Percentiles rank a stretch among this genome's conserved stretches.
phyloP scores from a whole-genome alignment of 345 rosid genomes.

The Sapria himalayana region DNA sequence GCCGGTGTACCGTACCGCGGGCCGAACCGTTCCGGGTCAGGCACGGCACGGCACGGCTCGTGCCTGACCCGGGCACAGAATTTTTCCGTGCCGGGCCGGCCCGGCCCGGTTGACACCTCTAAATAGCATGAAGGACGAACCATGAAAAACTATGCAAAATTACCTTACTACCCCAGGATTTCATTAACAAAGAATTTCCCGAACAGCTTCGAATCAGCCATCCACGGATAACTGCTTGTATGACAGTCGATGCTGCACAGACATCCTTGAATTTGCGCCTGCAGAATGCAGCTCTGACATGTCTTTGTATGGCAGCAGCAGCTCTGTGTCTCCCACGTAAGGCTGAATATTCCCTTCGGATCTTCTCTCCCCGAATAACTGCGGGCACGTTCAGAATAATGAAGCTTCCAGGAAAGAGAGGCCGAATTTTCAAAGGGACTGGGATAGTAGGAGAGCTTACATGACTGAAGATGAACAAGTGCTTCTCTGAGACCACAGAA shows the following conservation, averaged over 20 bases:
- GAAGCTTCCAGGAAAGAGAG: conserved; percentile 7
- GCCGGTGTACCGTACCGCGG: no score
- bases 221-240: conserved; percentile 87
- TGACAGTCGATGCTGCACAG: conserved; percentile 29
- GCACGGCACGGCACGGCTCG: no score
- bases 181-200: conserved; percentile 43
- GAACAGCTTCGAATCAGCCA: conserved; percentile 92
- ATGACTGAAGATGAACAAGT: conserved; percentile 55
- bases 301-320: conserved; percentile 61
- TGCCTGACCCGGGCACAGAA: no score
- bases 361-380: conserved; percentile 67
- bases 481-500: conserved; percentile 47
- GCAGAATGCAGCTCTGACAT: conserved; percentile 30
- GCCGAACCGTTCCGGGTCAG: no score
- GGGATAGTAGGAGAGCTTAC: conserved; percentile 18
- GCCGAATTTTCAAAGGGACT: not conserved
- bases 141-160: no score
- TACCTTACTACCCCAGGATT: conserved; percentile 42
- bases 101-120: no score
- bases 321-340: conserved; percentile 53
- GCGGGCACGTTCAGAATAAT: no score
- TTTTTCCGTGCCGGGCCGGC: no score
- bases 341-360: conserved; percentile 47
- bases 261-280: conserved; percentile 23
- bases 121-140: no score